These are phyloP conservation scores for Serendipita vermifera DNA, from an alignment of 768 basidiomycete species.

Conservation along the genomic window DNA sequence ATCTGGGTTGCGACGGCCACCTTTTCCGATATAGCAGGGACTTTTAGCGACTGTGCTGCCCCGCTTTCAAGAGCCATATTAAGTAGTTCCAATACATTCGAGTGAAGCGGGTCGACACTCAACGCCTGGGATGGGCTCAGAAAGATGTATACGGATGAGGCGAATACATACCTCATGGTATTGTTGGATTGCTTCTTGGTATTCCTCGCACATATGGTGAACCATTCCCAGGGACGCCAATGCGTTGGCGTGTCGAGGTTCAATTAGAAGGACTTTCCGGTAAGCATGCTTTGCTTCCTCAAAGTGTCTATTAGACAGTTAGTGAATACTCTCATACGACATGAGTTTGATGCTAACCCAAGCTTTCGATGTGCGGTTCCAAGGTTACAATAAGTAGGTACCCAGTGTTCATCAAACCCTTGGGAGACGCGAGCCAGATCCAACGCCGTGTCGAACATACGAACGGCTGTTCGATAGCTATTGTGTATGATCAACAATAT, in stretches of 20 bases:
- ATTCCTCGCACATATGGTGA: slow-evolving; percentile 56
- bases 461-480: slow-evolving; percentile 62
- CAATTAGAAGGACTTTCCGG: slow-evolving; percentile 68
- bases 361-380: slow-evolving; percentile 80
- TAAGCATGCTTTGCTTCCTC: slow-evolving; percentile 64
- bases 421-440: slow-evolving; percentile 76
- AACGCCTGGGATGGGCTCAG: slow-evolving; percentile 38
- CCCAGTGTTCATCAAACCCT: slow-evolving; percentile 73
- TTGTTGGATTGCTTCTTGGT: slow-evolving; percentile 71
- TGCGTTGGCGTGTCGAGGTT: slow-evolving; percentile 70
- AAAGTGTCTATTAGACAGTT: slow-evolving; percentile 21
- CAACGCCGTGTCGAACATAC: slow-evolving; percentile 61
- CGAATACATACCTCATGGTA: slow-evolving; percentile 69
- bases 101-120: slow-evolving; percentile 71
- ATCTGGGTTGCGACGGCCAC: not conserved
- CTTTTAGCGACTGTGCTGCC: slow-evolving; percentile 8
- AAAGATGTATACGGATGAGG: not conserved
- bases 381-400: slow-evolving; percentile 81
- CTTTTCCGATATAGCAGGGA: not conserved
- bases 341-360: slow-evolving; percentile 35
- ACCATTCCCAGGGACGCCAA: slow-evolving; percentile 86
- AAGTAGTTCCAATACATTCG: slow-evolving; percentile 65
- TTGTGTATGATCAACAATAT: slow-evolving; percentile 3
- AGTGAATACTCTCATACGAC: slow-evolving; percentile 27
- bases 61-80: slow-evolving; percentile 52